These are phyloP conservation scores for Diplodia sapinea DNA, from an alignment of 2,329 filamentous ascomycete species.

Conservation along the genomic window DNA sequence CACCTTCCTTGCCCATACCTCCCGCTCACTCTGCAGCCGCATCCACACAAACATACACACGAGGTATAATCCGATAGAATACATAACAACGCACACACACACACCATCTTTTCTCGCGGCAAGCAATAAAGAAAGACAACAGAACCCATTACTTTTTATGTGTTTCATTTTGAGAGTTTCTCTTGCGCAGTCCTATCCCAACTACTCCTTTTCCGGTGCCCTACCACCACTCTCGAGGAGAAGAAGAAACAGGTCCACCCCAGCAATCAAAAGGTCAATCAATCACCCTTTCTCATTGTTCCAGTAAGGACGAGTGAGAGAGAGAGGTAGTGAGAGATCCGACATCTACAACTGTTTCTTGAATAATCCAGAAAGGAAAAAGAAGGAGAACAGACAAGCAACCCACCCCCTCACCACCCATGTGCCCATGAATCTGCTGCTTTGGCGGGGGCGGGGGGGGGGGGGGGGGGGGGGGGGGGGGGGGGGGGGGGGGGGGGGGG, in stretches of 20 bases:
- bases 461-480: too few species aligned
- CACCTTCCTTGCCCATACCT: background rate
- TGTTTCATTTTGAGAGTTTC: background rate
- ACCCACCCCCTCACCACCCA: background rate
- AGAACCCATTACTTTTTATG: background rate
- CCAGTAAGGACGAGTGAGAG: background rate
- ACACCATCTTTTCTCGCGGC: background rate
- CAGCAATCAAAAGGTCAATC: too few species aligned
- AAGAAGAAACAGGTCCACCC: background rate
- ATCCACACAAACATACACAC: background rate
- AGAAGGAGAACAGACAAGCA: background rate
- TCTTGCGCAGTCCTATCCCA: background rate
- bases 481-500: too few species aligned
- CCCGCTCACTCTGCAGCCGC: background rate
- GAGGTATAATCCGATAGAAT: background rate
- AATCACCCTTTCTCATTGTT: background rate
- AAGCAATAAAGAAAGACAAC: background rate
- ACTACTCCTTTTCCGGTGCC: too few species aligned
- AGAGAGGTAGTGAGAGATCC: background rate
- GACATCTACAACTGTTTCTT: background rate
- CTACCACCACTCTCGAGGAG: too few species aligned
- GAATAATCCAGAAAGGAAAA: background rate
- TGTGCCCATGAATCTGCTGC: background rate
- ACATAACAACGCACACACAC: background rate
- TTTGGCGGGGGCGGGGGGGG: too few species aligned